phyloP scores from a whole-genome alignment of 208 protist species.

The Trypanosoma rangeli region DNA sequence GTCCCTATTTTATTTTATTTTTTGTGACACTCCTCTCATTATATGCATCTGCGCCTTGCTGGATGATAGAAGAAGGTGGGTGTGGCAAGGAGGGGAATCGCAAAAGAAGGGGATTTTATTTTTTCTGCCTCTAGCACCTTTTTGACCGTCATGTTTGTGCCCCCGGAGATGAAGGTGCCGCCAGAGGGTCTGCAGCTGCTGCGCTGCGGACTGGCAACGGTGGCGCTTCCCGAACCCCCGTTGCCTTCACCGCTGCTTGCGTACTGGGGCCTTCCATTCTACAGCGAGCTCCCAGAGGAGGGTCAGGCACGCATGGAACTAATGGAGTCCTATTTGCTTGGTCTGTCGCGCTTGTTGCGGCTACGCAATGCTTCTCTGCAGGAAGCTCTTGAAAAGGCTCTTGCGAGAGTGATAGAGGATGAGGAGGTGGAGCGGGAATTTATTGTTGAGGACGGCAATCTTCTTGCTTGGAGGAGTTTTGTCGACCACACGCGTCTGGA shows the following conservation, averaged over 20 bases:
- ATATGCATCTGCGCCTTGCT: too few relatives aligned
- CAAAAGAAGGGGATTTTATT: not conserved
- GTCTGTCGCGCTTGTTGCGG: conserved; percentile 26
- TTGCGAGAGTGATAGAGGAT: conserved; percentile 29
- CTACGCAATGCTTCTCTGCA: conserved; percentile 20
- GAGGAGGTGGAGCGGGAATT: conserved; percentile 62
- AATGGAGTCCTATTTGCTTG: conserved; percentile 48
- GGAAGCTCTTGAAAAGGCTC: not conserved
- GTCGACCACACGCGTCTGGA: conserved; percentile 17
- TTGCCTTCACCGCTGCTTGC: conserved; percentile 5
- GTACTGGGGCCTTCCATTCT: conserved; percentile 28
- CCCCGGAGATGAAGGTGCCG: conserved; percentile 10
- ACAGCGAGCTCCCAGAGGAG: conserved; percentile 28
- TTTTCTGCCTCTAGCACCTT: not conserved
- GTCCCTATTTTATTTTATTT: too few relatives aligned
- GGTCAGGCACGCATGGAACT: conserved; percentile 35
- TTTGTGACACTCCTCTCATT: too few relatives aligned
- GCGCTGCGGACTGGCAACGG: not conserved
- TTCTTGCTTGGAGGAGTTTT: conserved; percentile 33
- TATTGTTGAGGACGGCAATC: conserved; percentile 39
- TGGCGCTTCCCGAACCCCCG: not conserved
- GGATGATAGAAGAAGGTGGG: too few relatives aligned
- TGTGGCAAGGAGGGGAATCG: not conserved
- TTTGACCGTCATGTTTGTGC: conserved; percentile 21
- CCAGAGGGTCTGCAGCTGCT: not conserved